A percentile compares a stretch with the other conserved stretches of the same genome.
These are phyloP conservation scores for Arthroderma uncinatum DNA, from an alignment of 2,329 filamentous ascomycete genomes.

Conservation along the genomic window DNA sequence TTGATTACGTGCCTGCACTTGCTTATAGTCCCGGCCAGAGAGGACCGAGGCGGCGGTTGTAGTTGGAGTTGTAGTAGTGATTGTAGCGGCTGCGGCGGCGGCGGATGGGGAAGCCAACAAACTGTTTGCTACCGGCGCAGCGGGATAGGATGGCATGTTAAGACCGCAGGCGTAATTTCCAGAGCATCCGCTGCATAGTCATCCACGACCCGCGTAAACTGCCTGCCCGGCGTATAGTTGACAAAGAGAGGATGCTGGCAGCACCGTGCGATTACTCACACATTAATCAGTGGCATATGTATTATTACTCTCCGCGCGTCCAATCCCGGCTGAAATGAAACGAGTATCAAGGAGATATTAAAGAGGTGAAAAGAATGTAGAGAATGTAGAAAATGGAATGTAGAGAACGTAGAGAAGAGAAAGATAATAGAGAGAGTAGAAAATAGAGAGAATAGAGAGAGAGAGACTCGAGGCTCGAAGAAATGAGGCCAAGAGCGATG, in stretches of 20 bases:
- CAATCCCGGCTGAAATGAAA: background rate
- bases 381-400: background rate
- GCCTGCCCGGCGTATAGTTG: background rate
- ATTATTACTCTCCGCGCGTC: slow-evolving; percentile 1
- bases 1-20: background rate
- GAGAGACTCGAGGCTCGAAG: background rate
- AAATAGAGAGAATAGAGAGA: background rate
- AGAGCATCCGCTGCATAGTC: slow-evolving; percentile 3
- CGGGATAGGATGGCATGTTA: slow-evolving; percentile 1
- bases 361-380: background rate
- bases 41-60: background rate
- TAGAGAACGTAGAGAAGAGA: background rate
- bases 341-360: background rate
- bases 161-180: background rate
- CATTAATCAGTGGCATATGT: background rate
- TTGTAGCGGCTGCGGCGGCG: background rate
- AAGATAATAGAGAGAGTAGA: background rate
- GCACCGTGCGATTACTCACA: slow-evolving; percentile 1
- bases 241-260: background rate
- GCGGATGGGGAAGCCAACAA: background rate
- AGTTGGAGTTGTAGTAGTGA: background rate
- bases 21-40: background rate
- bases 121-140: slow-evolving; percentile 3
- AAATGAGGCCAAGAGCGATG: background rate
- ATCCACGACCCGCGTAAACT: background rate